These are phyloP conservation scores for Dictyostelium citrinum DNA, from an alignment of 78 protist species.

Conservation along the genomic window DNA sequence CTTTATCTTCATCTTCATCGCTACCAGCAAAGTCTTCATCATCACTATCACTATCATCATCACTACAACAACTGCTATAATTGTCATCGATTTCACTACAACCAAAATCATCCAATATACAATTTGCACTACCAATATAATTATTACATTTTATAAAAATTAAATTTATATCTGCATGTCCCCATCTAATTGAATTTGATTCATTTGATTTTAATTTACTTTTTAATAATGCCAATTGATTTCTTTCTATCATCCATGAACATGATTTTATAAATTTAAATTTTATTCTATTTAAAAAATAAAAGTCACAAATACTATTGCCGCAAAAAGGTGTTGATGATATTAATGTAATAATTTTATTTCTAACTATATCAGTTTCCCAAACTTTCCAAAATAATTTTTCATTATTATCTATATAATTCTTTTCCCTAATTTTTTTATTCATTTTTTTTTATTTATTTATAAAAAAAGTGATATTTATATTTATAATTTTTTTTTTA, in stretches of 20 bases:
- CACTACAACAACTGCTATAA: too few relatives aligned
- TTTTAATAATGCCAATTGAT: not conserved
- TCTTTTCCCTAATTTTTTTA: too few relatives aligned
- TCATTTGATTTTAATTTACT: not conserved
- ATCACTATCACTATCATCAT: too few relatives aligned
- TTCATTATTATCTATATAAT: too few relatives aligned
- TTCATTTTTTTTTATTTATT: too few relatives aligned
- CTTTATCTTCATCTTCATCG: too few relatives aligned
- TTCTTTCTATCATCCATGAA: not conserved
- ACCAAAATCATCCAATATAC: not conserved
- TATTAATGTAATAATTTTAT: not conserved
- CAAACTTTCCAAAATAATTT: not conserved
- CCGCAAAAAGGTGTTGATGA: not conserved
- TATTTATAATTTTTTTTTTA: not conserved
- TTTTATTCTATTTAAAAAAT: not conserved
- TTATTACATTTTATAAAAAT: not conserved
- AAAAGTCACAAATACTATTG: not conserved
- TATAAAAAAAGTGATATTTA: too few relatives aligned
- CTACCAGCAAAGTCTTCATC: too few relatives aligned
- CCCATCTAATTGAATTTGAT: not conserved
- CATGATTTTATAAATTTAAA: not conserved
- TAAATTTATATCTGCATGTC: not conserved
- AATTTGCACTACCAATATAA: not conserved
- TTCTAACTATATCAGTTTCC: not conserved
- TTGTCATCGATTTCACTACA: too few relatives aligned